Conservation (phyloP, 2,329 filamentous ascomycete species). For the Uncinocarpus reesii region DNA sequence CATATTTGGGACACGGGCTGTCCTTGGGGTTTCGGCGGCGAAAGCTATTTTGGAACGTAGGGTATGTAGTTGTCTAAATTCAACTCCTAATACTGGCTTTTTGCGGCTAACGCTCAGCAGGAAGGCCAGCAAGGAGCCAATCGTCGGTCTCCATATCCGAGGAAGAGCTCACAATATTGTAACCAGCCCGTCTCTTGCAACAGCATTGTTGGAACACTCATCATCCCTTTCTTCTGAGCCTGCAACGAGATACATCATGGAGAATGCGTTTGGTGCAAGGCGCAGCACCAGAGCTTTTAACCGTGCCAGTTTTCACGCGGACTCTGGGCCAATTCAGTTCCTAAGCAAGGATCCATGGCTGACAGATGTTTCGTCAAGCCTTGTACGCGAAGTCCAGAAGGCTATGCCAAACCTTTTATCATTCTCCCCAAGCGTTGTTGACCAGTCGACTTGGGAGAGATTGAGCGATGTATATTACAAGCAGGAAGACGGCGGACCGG, state of each 20-base stretch:
- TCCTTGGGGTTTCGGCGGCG: conserved; percentile 40
- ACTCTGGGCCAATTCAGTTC: conserved; percentile 31
- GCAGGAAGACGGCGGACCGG: conserved; percentile 28
- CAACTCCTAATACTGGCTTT: background rate
- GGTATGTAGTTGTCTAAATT: conserved; percentile 25
- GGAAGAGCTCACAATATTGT: conserved; percentile 44
- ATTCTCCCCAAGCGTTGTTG: conserved; percentile 49
- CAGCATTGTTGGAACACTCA: conserved; percentile 30
- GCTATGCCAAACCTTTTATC: conserved; percentile 49
- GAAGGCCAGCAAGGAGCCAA: conserved; percentile 26
- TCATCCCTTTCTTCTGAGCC: conserved; percentile 22
- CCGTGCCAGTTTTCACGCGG: conserved; percentile 26
- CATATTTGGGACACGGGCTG: conserved; percentile 46
- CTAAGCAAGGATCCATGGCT: conserved; percentile 42
- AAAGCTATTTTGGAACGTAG: conserved; percentile 35
- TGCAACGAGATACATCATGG: conserved; percentile 28
- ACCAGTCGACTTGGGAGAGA: conserved; percentile 54
- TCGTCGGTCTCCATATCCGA: conserved; percentile 42
- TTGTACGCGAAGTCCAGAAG: conserved; percentile 33
- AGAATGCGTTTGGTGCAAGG: conserved; percentile 37
- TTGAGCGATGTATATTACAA: conserved; percentile 38
- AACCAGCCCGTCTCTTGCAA: conserved; percentile 39
- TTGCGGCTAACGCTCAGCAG: conserved; percentile 9
- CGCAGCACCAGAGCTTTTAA: conserved; percentile 29
- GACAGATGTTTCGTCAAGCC: conserved; percentile 31